Evolutionary conservation across 495 filamentous ascomycete species (phyloP), one percentile per base, ranked within the genome.

Genomic region (Penicillium lagena): DNA sequence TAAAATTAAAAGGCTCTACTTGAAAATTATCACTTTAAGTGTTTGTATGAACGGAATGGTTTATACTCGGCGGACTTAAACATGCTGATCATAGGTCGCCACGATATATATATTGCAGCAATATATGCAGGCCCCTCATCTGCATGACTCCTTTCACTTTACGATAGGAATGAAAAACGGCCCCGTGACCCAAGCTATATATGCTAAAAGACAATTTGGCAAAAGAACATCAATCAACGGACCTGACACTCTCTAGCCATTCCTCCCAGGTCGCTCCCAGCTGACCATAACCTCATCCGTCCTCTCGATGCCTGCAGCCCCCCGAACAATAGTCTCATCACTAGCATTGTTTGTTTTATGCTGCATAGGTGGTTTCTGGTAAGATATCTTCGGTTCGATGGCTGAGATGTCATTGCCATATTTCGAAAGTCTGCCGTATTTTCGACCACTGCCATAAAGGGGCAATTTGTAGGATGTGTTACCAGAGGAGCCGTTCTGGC

Each of bases 401-500:
- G 15, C 17, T 2, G 50, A 52, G 28, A 32, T 27, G 1, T 45
- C 44, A 11, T 33, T 14, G 7, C 39, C 47, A 1, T 44, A 43
- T 7, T 29, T 54, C 4, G 47, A 46, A 34, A 46, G 31, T 28
- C 42, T 51, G 36, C 51, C 49, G 42, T 47, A 49, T 13, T 50
- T 54, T 9, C 46, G 48, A 38, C 33, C 35, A 29, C 35, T 51
- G 12, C 44, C 51, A 34, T 60, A 60, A 46, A 55, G 46, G 3
- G 54, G 58, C 15, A 60, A 29, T 29, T 60, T 52, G 43, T 60
- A 60, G 27, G 54, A 46, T 7, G 39, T 51, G 33, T 54, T 46
- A 15, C 43, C 40, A 12, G 43, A 29, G 10, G 47, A 45, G 42
- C 48, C 38, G 37, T 37, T 42, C 17, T 52, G 52, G 40, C 58